Base-by-base conservation (phyloP, 768 basidiomycete species). In the Xerocomus spinulosus region DNA sequence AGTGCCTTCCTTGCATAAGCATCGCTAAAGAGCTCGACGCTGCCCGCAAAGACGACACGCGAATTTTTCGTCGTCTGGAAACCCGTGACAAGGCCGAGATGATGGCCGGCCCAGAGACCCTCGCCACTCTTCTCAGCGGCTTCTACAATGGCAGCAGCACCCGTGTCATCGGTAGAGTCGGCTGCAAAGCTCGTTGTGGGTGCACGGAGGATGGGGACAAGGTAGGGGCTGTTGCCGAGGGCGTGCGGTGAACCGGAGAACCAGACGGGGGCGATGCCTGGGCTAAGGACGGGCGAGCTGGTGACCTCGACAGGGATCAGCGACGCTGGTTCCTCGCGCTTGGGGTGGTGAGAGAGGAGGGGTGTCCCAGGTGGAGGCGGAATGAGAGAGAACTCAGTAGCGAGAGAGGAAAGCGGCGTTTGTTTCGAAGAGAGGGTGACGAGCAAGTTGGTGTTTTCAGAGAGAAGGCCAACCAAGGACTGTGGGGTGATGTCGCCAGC, bases 301-400 rank as follows among this genome's bases (percentile, higher is more conserved):
- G 81, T 65, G 2, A 79, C 73, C 6, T 76, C 48, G 14, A 92
- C 79, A 15, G 87, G 87, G 26, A 92, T 76, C 21, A 88, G 71
- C 0, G 76, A 79, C 1, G 79, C 68, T 0, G 80, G 73, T n/a
- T 78, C 77, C n/a, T 78, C 68, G 33, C 87, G 81, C 60, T 81
- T 76, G 21, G 83, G 83, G 73, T 92, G 90, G 67, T 95, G 89
- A 4, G 93, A 94, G 52, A 95, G 62, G 41, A 96, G 78, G 2
- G 85, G 84, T 0, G 85, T 85, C 2, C 84, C 84, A 2, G 92
- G 87, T 5, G 92, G 90, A 15, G 89, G 87, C 21, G 91, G 84
- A 44, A 92, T 80, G 47, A 98, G 76, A 30, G 87, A 88, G 74
- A 98, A 98, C 72, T 99, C 96, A 41, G 90, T 67, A 0, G 92